Evolutionary conservation across 805 yeast genomes (phyloP), one percentile per base, ranked within the genome.

Genomic region (Ascoidea tarda): DNA sequence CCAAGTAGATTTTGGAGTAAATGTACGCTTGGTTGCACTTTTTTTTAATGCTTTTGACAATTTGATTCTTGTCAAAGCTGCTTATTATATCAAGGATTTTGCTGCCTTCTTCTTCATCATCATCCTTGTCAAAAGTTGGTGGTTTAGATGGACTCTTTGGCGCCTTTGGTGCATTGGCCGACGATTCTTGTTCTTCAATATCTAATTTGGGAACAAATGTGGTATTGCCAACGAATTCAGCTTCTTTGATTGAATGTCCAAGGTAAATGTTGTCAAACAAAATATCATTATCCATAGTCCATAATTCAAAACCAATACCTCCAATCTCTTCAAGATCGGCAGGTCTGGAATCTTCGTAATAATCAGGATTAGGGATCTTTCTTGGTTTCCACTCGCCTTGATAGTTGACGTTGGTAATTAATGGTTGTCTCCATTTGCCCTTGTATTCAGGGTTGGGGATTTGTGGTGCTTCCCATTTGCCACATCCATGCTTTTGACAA

Each of bases 241-340:
- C 96, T 62, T 89, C 96, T 46, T 69, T 71, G n/a, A 89, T 70
- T 1, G 86, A 79, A 63, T 87, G 90, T 33, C 96, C 96, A 55
- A 89, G 65, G 64, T 89, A 90, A 55, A 89, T 78, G 68, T 89
- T 87, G 65, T 87, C 87, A 63, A 89, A 87, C 64, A 86, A 59
- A 50, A 88, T 77, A 50, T 85, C 78, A 47, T 74, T 73, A 57
- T 86, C 82, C 82, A 89, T 84, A 49, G 91, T 78, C 96, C 96
- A 89, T 57, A 89, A 70, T 66, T 89, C 97, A 62, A 90, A 86
- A 6, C 95, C 96, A 48, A 88, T 60, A 8, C 85, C 95, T 31
- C 89, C 90, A 57, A 87, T 78, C 42, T 81, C 78, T 59, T 78
- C 82, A 54, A 83, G 66, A 57, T 80, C 71, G 8, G 83, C 71